Base-by-base conservation (phyloP, 225 moss, liverwort and hornwort species). In the Physcomitrium patens region DNA sequence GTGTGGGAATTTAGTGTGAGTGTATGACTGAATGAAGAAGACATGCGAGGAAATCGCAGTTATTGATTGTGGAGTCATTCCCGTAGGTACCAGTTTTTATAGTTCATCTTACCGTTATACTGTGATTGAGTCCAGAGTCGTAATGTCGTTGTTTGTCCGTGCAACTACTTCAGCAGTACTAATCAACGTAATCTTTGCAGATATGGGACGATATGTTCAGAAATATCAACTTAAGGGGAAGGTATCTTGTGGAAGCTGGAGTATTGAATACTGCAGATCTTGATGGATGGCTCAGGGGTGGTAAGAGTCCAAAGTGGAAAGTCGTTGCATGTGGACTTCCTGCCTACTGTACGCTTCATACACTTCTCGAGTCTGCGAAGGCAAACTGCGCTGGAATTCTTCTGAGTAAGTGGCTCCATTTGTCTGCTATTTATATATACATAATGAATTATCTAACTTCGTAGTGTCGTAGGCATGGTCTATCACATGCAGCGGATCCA, bases 161-260 rank as follows among this genome's bases (percentile, higher is more conserved):
- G 46, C 27, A 8, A n/a, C 9, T 19, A 22, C 67, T 41, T 56
- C 56, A 42, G 11, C 10, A 2, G 6, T 70, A 37, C 65, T 0
- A 31, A 37, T 37, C 0, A 58, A 60, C 6, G 53, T 79, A n/a
- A 52, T 42, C 50, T 62, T 63, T 85, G 80, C 87, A 95, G 95
- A 79, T 95, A 22, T 91, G 87, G 91, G 88, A 95, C 60, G 78
- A 83, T 78, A 47, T 95, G 74, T 93, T 93, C 60, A 76, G 17
- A 57, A 86, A 73, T 63, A 80, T 93, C 24, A 86, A 91, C 41
- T 23, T 58, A 3, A 77, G 82, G 50, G 88, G 91, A 11, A 88
- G 86, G 67, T 67, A 82, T 28, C 77, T 95, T 70, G 76, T 95
- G 7, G 73, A 70, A 6, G 68, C 51, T 70, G 93, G 88, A 57